Conservation (phyloP, 768 basidiomycete genomes). For the Hericium alpestre region DNA sequence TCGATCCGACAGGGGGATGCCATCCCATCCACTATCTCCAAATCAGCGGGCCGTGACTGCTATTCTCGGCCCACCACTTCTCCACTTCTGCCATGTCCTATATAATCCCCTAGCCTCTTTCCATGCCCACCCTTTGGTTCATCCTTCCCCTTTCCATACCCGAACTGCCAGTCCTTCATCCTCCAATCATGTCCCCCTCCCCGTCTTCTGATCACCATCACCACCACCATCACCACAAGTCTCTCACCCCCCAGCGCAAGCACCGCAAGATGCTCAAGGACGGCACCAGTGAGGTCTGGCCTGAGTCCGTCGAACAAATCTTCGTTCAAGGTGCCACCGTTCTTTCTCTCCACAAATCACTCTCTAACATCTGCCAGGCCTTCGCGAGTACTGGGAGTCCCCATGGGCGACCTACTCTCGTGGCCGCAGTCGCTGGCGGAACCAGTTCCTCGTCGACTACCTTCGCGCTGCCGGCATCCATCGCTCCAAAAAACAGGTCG, state of each 20-base stretch:
- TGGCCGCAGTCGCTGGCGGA: constrained; percentile 71
- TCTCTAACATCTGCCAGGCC: constrained; percentile 32
- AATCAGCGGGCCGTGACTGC: constrained; percentile 15
- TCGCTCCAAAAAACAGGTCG: constrained; percentile 79
- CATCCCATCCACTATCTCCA: constrained; percentile 14
- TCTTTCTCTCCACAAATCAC: constrained; percentile 1
- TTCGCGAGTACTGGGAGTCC: constrained; percentile 69
- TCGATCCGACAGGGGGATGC: background rate
- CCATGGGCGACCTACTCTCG: constrained; percentile 74
- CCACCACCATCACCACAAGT: constrained; percentile 19
- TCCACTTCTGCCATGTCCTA: constrained; percentile 13
- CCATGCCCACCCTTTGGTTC: constrained; percentile 6
- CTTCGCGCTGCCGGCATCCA: constrained; percentile 58
- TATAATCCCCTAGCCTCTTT: constrained; percentile 10
- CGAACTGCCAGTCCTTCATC: background rate
- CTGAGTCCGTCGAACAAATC: constrained; percentile 62
- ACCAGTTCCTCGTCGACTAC: constrained; percentile 79
- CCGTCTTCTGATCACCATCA: constrained; percentile 16
- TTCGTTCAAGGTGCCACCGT: constrained; percentile 56
- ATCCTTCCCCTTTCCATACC: background rate
- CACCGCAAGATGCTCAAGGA: constrained; percentile 81
- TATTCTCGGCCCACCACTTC: constrained; percentile 17
- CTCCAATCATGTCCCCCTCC: constrained; percentile 12
- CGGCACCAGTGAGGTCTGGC: constrained; percentile 73
- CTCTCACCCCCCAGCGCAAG: constrained; percentile 68